A percentile compares a stretch with the other conserved stretches of the same genome.
These are phyloP conservation scores for Gliomastix tumulicola DNA, from an alignment of 2,329 filamentous ascomycete genomes.

Conservation along the genomic window DNA sequence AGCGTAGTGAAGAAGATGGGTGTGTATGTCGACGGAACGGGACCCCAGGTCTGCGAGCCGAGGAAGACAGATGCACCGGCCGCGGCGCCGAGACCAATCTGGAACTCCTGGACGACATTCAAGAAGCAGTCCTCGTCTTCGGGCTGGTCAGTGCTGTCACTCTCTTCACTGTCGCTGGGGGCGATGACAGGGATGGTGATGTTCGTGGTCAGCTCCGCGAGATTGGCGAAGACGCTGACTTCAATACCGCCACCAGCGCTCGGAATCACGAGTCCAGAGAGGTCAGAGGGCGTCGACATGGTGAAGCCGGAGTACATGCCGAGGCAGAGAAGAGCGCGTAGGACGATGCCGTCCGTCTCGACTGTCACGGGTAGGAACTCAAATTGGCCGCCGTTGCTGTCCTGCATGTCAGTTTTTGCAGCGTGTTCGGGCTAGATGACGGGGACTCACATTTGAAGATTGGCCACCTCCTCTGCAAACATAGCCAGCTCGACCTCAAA, in stretches of 20 bases:
- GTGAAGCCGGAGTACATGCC: slow-evolving; percentile 35
- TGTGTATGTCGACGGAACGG: slow-evolving; percentile 32
- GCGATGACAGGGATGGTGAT: slow-evolving; percentile 36
- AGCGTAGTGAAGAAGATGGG: slow-evolving; percentile 48
- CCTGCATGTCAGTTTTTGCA: not conserved
- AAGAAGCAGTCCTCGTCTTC: slow-evolving; percentile 31
- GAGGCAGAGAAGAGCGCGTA: slow-evolving; percentile 40
- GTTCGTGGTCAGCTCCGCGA: slow-evolving; percentile 47
- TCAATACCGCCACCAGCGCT: slow-evolving; percentile 35
- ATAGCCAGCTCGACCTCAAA: slow-evolving; percentile 39
- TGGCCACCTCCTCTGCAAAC: slow-evolving; percentile 39
- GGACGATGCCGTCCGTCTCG: slow-evolving; percentile 26
- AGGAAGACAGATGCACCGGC: slow-evolving; percentile 45
- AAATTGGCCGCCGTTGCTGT: slow-evolving; percentile 44
- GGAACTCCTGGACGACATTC: slow-evolving; percentile 39
- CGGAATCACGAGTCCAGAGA: too few relatives aligned
- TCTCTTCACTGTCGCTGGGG: slow-evolving; percentile 13
- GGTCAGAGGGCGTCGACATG: slow-evolving; percentile 9
- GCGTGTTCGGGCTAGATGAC: not conserved
- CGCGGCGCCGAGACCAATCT: slow-evolving; percentile 43
- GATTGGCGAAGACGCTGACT: slow-evolving; percentile 39
- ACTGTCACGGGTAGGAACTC: slow-evolving; percentile 50
- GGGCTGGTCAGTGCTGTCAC: slow-evolving; percentile 3
- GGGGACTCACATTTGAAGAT: not conserved
- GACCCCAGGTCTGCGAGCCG: slow-evolving; percentile 39